Base-by-base conservation (phyloP, 176 grass and related monocot genomes). In the Chloris gayana region DNA sequence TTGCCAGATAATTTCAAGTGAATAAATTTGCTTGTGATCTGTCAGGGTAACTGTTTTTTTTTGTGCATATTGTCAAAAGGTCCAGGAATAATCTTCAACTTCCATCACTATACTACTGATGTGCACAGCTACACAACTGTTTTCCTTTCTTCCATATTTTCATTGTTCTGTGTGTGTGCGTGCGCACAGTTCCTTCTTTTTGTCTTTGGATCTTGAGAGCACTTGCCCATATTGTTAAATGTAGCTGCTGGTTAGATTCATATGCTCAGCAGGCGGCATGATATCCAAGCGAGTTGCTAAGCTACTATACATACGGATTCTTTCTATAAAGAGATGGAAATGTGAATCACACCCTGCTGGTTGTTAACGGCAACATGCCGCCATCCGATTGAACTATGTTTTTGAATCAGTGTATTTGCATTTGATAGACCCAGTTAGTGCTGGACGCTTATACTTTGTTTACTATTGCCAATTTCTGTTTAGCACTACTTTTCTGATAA, bases 1-100 rank as follows among this genome's bases (percentile, higher is more conserved):
- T 81, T 64, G 17, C 4, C 79, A 44, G 18, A 62, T 65, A 84
- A 72, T 74, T 65, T 83, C 32, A n/a, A 49, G 34, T 72, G 29
- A 71, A 14, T 18, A 56, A 50, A 50, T 63, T 39, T 85, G 41
- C 22, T 50, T 22, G 47, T 75, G 81, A 31, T 9, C 46, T 89
- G 27, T 81, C 24, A 38, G 44, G 59, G 37, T 15, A 77, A 39
- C 22, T 77, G 38, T 34, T 63, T 45, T 76, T 29, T 5, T 30
- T 10, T 44, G 35, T 30, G n/a, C 24, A 29, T 74, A 83, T 54
- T 39, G 65, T 87, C 47, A 21, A 38, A 24, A 76, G 50, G 29
- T 42, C 17, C 46, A 53, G 39, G 15, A 50, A 65, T 30, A 64
- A 77, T 65, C 9, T 64, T 64, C 6, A 65, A 61, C 26, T 30